Evolutionary conservation across 306 rosid species (phyloP).

Genomic region (Prunus padus): DNA sequence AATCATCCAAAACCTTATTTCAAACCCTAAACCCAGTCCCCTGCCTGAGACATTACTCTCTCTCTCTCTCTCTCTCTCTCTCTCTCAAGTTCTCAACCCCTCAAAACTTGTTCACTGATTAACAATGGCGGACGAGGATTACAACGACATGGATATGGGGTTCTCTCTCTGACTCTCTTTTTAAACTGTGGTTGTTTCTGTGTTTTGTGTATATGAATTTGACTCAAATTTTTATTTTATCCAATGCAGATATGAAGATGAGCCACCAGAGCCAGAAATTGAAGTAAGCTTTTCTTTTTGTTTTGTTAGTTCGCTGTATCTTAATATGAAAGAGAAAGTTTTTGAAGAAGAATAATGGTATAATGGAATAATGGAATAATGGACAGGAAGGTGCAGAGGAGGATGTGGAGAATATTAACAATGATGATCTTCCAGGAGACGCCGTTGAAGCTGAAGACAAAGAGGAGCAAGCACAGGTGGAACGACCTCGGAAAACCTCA

Average conservation of each 20-base stretch:
- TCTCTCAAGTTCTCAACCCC: neutral
- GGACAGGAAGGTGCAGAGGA: constrained; percentile 89
- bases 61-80: neutral
- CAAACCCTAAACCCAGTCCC: neutral
- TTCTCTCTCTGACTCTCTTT: constrained; percentile 20
- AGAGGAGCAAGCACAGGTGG: constrained; percentile 45
- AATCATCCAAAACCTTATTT: neutral
- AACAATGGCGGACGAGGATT: constrained; percentile 49
- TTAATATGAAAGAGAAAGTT: neutral
- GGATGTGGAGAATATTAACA: constrained; percentile 59
- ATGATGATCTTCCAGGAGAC: constrained; percentile 60
- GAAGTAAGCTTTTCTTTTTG: constrained; percentile 43
- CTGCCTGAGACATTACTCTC: neutral
- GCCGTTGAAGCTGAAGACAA: constrained; percentile 58
- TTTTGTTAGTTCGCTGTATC: neutral
- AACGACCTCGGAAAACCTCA: constrained; percentile 76
- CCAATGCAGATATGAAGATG: constrained; percentile 73
- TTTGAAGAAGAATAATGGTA: neutral
- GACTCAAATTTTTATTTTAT: neutral
- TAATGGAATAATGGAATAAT: constrained; percentile 23
- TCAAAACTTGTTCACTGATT: constrained; percentile 4
- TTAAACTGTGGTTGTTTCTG: neutral
- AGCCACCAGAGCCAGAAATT: constrained; percentile 83
- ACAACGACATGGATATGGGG: constrained; percentile 45
- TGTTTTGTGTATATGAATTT: neutral